Conservation (phyloP, 805 yeast species). For the Yarrowia sp. region DNA sequence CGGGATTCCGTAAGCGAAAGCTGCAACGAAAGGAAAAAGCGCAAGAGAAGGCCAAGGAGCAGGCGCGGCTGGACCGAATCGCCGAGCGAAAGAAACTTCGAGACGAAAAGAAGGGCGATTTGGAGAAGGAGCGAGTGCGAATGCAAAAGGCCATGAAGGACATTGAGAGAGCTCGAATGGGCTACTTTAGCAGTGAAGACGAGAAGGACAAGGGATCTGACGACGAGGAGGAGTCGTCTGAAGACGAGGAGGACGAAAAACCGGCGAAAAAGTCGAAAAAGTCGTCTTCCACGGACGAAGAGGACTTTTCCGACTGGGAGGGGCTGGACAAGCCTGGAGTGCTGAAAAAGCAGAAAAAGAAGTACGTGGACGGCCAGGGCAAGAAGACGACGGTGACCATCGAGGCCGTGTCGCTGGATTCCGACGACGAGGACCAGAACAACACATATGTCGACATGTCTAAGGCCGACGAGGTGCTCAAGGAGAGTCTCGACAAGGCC, state of each 20-base stretch:
- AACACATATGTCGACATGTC: constrained; percentile 68
- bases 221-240: constrained; percentile 41
- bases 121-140: constrained; percentile 68
- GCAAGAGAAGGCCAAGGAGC: constrained; percentile 74
- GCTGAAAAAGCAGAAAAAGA: constrained; percentile 55
- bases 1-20: constrained; percentile 96
- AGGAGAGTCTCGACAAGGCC: constrained; percentile 78
- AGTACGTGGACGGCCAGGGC: constrained; percentile 52
- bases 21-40: constrained; percentile 88
- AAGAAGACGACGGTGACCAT: constrained; percentile 60
- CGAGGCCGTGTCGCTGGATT: constrained; percentile 62
- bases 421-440: constrained; percentile 57
- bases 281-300: constrained; percentile 45
- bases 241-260: neutral
- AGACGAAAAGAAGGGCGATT: constrained; percentile 71
- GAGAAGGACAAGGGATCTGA: constrained; percentile 46
- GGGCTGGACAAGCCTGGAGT: constrained; percentile 56
- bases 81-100: constrained; percentile 77
- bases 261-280: neutral
- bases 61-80: constrained; percentile 70
- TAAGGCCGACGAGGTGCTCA: constrained; percentile 71
- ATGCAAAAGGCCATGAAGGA: constrained; percentile 58
- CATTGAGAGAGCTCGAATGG: constrained; percentile 46
- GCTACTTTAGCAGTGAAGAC: constrained; percentile 42
- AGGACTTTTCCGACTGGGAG: constrained; percentile 54